Evolutionary conservation across 2,329 filamentous ascomycete genomes (phyloP).

Genomic region (Ascosphaera aggregata): DNA sequence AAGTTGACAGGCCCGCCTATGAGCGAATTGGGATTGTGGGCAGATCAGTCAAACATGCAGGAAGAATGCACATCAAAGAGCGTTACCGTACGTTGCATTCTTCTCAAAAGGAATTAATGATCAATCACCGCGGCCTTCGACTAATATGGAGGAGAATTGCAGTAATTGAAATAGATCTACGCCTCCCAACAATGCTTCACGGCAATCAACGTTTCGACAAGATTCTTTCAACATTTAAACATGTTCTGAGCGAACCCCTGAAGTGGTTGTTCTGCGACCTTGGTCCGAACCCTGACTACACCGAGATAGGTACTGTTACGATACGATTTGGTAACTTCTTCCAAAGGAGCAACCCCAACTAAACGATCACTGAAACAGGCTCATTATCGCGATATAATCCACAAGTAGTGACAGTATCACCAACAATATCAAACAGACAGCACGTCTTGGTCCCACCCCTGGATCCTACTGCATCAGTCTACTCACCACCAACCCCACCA

Average conservation of each 20-base stretch:
- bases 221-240: slow-evolving; percentile 53
- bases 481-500: neutral
- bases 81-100: slow-evolving; percentile 42
- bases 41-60: slow-evolving; percentile 34
- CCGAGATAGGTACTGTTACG: slow-evolving; percentile 20
- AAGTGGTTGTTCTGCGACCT: slow-evolving; percentile 62
- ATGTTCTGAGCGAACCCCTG: slow-evolving; percentile 42
- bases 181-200: slow-evolving; percentile 49
- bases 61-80: slow-evolving; percentile 40
- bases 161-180: slow-evolving; percentile 61
- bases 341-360: slow-evolving; percentile 7
- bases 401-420: slow-evolving; percentile 12
- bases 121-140: neutral
- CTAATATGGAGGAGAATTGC: neutral
- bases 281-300: slow-evolving; percentile 6
- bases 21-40: slow-evolving; percentile 65
- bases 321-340: slow-evolving; percentile 1
- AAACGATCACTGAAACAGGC: slow-evolving; percentile 4
- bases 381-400: slow-evolving; percentile 18
- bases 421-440: slow-evolving; percentile 8
- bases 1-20: slow-evolving; percentile 59
- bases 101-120: neutral
- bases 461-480: slow-evolving; percentile 8
- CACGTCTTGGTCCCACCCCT: slow-evolving; percentile 13
- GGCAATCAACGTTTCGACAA: slow-evolving; percentile 69